Base-by-base conservation (phyloP, 495 filamentous ascomycete species). In the Venustampulla echinocandica region DNA sequence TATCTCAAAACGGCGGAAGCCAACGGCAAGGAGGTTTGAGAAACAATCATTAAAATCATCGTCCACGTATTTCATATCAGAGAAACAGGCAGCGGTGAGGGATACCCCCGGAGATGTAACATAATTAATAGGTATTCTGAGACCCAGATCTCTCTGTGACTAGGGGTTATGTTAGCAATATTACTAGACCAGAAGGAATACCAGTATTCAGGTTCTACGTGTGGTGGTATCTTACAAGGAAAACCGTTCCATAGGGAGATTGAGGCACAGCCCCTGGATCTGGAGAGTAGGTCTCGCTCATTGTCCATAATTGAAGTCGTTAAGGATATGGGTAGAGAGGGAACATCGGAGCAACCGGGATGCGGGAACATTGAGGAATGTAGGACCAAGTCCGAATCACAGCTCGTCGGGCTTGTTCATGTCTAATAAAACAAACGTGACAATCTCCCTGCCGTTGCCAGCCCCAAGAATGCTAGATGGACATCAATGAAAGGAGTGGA, bases 91-190 rank as follows among this genome's bases (percentile, higher is more conserved):
- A 14, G 70, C 66, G 1, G 65, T 66, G 13, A 82, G 50, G 3
- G 72, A 74, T 0, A 80, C 66, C 1, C 66, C 73, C 4, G 79
- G 73, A 15, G 64, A 64, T 10, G 71, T 76, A 15, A 81, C 69
- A 58, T 65, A 82, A 47, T 82, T 82, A 49, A 84, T 67, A 4
- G 80, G 80, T 18, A 82, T 64, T 45, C 70, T 67, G 10, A 73
- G 64, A 20, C 69, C 65, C 39, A 82, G 64, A 67, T 84, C 80
- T 60, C 80, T 64, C 61, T 81, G 73, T 24, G 79, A 74, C 77
- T 77, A 42, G n/a, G 27, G 18, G 10, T 7, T 7, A 4, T 40
- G 4, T 11, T 6, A 6, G 17, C 7, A 22, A 17, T 3, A 3
- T 20, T 6, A 7, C 20, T 6, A 5, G 6, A 40, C 20, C 4